Conservation (phyloP, 345 rosid genomes). For the Turritis glabra region DNA sequence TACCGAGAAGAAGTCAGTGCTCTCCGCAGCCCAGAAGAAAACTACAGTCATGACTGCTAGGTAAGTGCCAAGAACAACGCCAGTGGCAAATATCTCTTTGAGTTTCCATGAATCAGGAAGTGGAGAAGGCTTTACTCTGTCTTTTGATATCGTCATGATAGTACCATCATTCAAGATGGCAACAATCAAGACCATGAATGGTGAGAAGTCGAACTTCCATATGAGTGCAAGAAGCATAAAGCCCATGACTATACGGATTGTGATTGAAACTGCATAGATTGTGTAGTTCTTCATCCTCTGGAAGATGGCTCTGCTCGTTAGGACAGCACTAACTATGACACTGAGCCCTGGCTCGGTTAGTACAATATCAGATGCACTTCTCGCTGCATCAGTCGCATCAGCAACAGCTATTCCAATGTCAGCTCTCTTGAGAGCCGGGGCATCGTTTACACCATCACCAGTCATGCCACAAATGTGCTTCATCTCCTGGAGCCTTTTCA, state of each 20-base stretch:
- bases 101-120: slow-evolving; percentile 90
- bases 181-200: slow-evolving; percentile 92
- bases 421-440: slow-evolving; percentile 91
- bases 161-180: slow-evolving; percentile 91
- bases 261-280: slow-evolving; percentile 92
- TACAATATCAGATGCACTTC: slow-evolving; percentile 90
- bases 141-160: slow-evolving; percentile 83
- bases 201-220: slow-evolving; percentile 94
- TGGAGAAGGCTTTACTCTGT: slow-evolving; percentile 86
- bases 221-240: slow-evolving; percentile 86
- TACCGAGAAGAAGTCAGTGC: slow-evolving; percentile 80
- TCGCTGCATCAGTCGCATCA: slow-evolving; percentile 96
- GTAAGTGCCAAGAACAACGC: slow-evolving; percentile 78
- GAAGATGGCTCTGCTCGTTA: slow-evolving; percentile 92
- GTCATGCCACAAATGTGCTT: slow-evolving; percentile 98
- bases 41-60: slow-evolving; percentile 82
- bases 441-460: slow-evolving; percentile 98
- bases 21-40: slow-evolving; percentile 74
- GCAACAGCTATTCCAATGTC: slow-evolving; percentile 98
- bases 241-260: slow-evolving; percentile 85
- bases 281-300: slow-evolving; percentile 99
- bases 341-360: slow-evolving; percentile 94
- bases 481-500: slow-evolving; percentile 78
- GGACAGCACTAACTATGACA: slow-evolving; percentile 90
- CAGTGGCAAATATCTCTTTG: slow-evolving; percentile 84